These are phyloP conservation scores for Hydrangea macrophylla DNA, from an alignment of 148 eudicot species.

Conservation along the genomic window DNA sequence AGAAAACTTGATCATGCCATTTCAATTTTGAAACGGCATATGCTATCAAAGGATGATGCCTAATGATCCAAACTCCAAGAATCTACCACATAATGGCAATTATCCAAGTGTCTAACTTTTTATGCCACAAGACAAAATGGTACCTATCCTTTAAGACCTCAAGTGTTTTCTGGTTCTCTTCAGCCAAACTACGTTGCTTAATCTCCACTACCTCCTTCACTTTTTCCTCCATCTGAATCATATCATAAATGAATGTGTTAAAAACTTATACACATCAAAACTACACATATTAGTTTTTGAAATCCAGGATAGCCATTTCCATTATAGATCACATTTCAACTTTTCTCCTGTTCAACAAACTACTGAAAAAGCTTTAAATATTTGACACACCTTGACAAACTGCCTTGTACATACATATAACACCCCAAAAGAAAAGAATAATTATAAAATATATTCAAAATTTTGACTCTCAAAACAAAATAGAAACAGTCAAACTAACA, in stretches of 20 bases:
- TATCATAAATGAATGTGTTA: not conserved
- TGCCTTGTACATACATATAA: too few relatives aligned
- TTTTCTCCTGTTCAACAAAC: too few relatives aligned
- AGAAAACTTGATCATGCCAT: slow-evolving; percentile 3
- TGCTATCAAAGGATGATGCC: not conserved
- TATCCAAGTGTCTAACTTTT: not conserved
- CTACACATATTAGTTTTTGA: not conserved
- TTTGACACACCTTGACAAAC: too few relatives aligned
- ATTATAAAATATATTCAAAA: not conserved
- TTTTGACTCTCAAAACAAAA: not conserved
- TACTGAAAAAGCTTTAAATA: too few relatives aligned
- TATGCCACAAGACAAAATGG: slow-evolving; percentile 4
- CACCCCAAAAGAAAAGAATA: too few relatives aligned
- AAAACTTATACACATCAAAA: not conserved
- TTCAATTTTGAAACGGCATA: not conserved
- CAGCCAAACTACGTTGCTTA: slow-evolving; percentile 97
- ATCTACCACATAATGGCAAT: not conserved
- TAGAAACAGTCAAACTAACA: not conserved
- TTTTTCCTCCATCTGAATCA: slow-evolving; percentile 90
- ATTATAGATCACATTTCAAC: too few relatives aligned
- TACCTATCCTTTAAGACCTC: slow-evolving; percentile 95
- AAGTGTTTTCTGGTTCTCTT: slow-evolving; percentile 91
- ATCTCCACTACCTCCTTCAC: slow-evolving; percentile 97
- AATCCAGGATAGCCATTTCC: too few relatives aligned
- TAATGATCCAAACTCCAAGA: not conserved